Conservation (phyloP, 1,284 basidiomycete species). For the Meripilus lineatus region DNA sequence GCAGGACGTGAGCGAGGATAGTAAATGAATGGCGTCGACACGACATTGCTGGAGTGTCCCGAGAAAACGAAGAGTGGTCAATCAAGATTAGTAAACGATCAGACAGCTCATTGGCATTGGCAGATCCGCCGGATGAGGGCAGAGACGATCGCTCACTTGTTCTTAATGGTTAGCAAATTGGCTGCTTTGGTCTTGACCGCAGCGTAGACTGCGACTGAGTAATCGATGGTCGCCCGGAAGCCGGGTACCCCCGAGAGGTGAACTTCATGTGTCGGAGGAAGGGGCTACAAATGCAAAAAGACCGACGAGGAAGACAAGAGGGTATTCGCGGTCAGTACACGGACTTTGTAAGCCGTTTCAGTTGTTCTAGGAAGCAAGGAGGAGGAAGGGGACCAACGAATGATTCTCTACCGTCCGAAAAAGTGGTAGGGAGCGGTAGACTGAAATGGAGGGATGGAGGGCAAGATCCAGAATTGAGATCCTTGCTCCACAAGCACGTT, state of each 20-base stretch:
- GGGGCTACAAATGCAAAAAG: slow-evolving; percentile 24
- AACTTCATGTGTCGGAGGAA: slow-evolving; percentile 63
- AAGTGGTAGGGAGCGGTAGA: slow-evolving; percentile 51
- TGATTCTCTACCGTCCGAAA: slow-evolving; percentile 46
- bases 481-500: slow-evolving; percentile 52
- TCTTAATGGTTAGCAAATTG: slow-evolving; percentile 20
- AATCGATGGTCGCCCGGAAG: slow-evolving; percentile 37
- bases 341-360: background rate
- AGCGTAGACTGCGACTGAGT: slow-evolving; percentile 19
- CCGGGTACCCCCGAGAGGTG: slow-evolving; percentile 66
- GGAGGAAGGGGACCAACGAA: slow-evolving; percentile 49
- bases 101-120: slow-evolving; percentile 1
- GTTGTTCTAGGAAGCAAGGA: background rate
- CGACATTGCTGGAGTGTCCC: slow-evolving; percentile 30
- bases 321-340: too few species aligned
- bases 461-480: slow-evolving; percentile 39
- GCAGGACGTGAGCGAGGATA: slow-evolving; percentile 60
- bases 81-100: too few species aligned
- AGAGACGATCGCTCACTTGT: slow-evolving; percentile 15
- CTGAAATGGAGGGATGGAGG: slow-evolving; percentile 49
- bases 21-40: slow-evolving; percentile 63
- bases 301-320: background rate
- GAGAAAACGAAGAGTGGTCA: too few species aligned
- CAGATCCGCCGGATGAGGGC: slow-evolving; percentile 4
- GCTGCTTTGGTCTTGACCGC: slow-evolving; percentile 21